Conservation (phyloP, 73 alveolate genomes). For the Stentor coeruleus region DNA sequence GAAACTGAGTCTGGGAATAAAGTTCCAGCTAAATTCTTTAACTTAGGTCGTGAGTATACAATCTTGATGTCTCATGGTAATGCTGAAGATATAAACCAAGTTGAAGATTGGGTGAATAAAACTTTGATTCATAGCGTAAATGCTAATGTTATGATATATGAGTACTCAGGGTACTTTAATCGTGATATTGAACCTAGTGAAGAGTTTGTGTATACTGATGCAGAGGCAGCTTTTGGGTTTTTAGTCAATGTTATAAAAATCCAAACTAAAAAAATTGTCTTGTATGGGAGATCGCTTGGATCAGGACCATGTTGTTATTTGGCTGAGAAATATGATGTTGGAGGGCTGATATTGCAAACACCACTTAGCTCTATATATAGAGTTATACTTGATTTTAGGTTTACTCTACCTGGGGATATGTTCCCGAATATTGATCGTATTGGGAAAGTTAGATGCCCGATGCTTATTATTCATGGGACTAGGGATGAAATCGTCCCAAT, state of each 20-base stretch:
- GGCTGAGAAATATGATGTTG: constrained; percentile 68
- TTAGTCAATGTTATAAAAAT: constrained; percentile 49
- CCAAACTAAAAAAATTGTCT: constrained; percentile 44
- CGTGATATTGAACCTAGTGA: constrained; percentile 48
- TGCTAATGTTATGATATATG: constrained; percentile 43
- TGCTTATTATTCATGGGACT: constrained; percentile 66
- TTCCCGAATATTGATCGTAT: constrained; percentile 80
- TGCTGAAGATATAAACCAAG: constrained; percentile 56
- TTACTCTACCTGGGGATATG: constrained; percentile 72
- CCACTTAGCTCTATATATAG: constrained; percentile 57
- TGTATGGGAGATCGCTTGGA: constrained; percentile 78
- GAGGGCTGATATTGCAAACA: constrained; percentile 65
- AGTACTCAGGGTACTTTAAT: constrained; percentile 47
- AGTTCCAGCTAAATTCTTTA: constrained; percentile 16
- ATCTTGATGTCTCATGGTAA: constrained; percentile 63
- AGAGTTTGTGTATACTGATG: constrained; percentile 53
- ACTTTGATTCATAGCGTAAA: constrained; percentile 25
- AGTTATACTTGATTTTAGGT: constrained; percentile 72
- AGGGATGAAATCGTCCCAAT: constrained; percentile 82
- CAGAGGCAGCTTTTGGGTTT: constrained; percentile 68
- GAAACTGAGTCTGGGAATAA: not conserved
- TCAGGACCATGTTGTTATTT: constrained; percentile 77
- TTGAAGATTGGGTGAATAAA: constrained; percentile 38
- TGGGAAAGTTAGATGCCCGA: constrained; percentile 62
- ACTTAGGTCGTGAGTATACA: constrained; percentile 45